Percentiles rank a stretch among this genome's conserved stretches.
Conservation (phyloP, 306 rosid genomes). For the Astragalus glycyphyllos region DNA sequence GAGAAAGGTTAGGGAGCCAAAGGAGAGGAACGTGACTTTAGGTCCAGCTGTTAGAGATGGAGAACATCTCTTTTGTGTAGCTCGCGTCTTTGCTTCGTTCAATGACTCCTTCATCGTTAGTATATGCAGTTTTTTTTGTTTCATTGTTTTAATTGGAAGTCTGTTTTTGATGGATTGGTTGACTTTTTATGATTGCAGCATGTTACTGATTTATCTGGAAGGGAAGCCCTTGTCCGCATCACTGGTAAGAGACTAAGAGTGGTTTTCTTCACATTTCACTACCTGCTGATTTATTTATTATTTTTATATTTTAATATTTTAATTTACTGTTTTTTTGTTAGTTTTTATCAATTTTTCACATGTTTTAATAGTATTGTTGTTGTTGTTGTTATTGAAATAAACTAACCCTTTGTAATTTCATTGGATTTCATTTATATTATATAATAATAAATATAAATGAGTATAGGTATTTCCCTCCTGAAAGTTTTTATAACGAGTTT, state of each 20-base stretch:
- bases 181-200: slow-evolving; percentile 54
- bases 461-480: neutral
- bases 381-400: no score
- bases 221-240: no score
- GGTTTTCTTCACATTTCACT: no score
- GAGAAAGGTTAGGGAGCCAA: slow-evolving; percentile 81
- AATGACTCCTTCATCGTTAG: slow-evolving; percentile 89
- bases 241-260: no score
- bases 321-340: no score
- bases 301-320: no score
- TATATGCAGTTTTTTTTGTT: neutral
- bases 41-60: slow-evolving; percentile 92
- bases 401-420: neutral
- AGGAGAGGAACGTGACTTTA: slow-evolving; percentile 83
- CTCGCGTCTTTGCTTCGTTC: slow-evolving; percentile 83
- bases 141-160: neutral
- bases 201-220: slow-evolving; percentile 61
- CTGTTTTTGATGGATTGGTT: neutral
- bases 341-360: no score
- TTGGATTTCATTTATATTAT: neutral
- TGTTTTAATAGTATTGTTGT: no score
- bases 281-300: no score
- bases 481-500: neutral
- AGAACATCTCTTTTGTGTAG: slow-evolving; percentile 81
- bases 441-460: no score